Percentiles rank a stretch among this genome's conserved stretches.
Conservation (phyloP, 2,329 filamentous ascomycete species). For the Tympanopsis confertula region DNA sequence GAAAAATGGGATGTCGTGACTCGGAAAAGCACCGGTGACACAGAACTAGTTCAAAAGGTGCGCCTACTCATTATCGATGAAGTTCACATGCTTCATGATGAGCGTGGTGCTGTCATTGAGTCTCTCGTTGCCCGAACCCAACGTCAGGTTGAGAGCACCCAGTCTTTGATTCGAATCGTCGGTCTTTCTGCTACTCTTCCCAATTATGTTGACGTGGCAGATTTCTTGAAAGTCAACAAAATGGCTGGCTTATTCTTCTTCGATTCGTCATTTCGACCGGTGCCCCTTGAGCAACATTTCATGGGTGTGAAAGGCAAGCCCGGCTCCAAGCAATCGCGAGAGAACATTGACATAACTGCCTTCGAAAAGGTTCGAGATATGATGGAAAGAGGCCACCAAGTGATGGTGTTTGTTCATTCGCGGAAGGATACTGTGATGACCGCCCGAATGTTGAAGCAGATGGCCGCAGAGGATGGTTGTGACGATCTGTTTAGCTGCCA, state of each 20-base stretch:
- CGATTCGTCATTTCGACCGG: conserved; percentile 86
- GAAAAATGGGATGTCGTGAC: conserved; percentile 99
- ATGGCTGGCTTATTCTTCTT: conserved; percentile 93
- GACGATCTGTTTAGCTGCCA: conserved; percentile 74
- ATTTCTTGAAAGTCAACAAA: conserved; percentile 92
- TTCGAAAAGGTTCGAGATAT: conserved; percentile 95
- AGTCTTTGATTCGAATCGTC: conserved; percentile 90
- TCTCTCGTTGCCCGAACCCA: conserved; percentile 91
- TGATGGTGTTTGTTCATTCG: conserved; percentile 99
- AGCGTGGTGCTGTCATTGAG: conserved; percentile 89
- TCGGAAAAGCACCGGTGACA: conserved; percentile 91
- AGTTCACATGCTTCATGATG: conserved; percentile 98
- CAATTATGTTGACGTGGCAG: conserved; percentile 92
- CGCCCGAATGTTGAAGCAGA: conserved; percentile 73
- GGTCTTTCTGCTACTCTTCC: conserved; percentile 90
- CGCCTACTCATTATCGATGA: conserved; percentile 94
- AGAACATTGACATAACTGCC: conserved; percentile 76
- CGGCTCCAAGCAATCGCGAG: conserved; percentile 67
- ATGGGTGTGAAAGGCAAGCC: conserved; percentile 89
- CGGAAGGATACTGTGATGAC: conserved; percentile 86
- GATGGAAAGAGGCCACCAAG: conserved; percentile 81
- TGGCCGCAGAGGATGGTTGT: conserved; percentile 71
- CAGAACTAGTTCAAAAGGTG: conserved; percentile 94
- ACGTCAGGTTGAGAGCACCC: conserved; percentile 92
- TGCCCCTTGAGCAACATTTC: conserved; percentile 94